A percentile compares a stretch with the other conserved stretches of the same genome.
Conservation (phyloP, 192 early-diverging fungal species). For the Mortierella alpina region DNA sequence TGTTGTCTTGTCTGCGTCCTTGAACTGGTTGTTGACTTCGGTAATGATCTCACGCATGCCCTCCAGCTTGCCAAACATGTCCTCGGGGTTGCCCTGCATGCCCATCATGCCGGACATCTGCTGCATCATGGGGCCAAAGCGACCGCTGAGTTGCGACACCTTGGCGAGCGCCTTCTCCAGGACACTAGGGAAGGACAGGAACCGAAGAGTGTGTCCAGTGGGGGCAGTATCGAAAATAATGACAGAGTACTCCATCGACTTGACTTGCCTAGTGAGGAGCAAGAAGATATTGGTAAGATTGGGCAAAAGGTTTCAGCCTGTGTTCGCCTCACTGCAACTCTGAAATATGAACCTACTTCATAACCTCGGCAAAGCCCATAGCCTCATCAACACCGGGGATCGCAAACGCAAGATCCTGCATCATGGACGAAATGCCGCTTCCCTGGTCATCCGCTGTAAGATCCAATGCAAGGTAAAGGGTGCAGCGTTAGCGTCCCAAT, state of each 20-base stretch:
- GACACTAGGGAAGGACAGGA: constrained; percentile 97
- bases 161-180: constrained; percentile 98
- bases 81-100: constrained; percentile 85
- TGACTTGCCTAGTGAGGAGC: constrained; percentile 76
- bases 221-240: constrained; percentile 99
- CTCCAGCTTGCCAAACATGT: constrained; percentile 95
- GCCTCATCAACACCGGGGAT: constrained; percentile 99
- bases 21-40: constrained; percentile 99
- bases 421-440: constrained; percentile 84
- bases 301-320: background rate
- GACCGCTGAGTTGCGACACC: constrained; percentile 89
- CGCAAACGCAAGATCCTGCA: constrained; percentile 98
- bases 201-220: constrained; percentile 98
- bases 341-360: constrained; percentile 78
- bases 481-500: background rate
- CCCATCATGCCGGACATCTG: constrained; percentile 96
- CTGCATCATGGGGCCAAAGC: constrained; percentile 97
- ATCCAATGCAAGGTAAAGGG: constrained; percentile 4
- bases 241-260: constrained; percentile 98
- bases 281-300: background rate
- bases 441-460: constrained; percentile 69
- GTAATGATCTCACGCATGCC: constrained; percentile 96
- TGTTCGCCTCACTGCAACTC: background rate
- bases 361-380: constrained; percentile 99
- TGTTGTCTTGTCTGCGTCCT: constrained; percentile 99